Percentiles rank a stretch among this genome's conserved stretches.
phyloP scores from a whole-genome alignment of 177 flowering plant species.

The Tripterygium wilfordii region DNA sequence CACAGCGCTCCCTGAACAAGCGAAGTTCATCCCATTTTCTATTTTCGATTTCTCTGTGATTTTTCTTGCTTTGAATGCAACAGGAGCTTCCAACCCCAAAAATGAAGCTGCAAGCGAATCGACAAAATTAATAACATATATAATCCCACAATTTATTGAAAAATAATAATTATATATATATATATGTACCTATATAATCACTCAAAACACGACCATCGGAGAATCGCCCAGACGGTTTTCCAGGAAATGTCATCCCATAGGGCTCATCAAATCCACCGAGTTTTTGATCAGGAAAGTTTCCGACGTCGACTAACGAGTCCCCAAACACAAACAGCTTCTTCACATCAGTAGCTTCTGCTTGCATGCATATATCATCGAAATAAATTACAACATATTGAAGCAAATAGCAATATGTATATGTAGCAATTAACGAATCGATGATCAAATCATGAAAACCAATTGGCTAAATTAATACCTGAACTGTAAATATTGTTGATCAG shows the following conservation, averaged over 20 bases:
- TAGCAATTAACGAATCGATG: too few relatives aligned
- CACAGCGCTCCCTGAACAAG: slow-evolving; percentile 67
- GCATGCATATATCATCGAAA: too few relatives aligned
- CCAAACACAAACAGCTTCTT: not conserved
- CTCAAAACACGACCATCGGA: not conserved
- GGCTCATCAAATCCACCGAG: not conserved
- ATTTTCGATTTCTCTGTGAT: not conserved
- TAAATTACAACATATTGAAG: too few relatives aligned
- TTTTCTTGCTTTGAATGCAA: slow-evolving; percentile 31
- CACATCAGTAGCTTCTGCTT: too few relatives aligned
- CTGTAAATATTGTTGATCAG: too few relatives aligned
- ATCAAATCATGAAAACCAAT: too few relatives aligned
- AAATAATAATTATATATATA: too few relatives aligned
- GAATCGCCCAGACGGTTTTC: not conserved
- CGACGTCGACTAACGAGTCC: not conserved
- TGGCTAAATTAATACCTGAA: too few relatives aligned
- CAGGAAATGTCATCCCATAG: not conserved
- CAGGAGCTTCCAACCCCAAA: slow-evolving; percentile 41
- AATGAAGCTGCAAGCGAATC: slow-evolving; percentile 29
- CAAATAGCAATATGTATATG: too few relatives aligned
- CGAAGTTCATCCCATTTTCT: slow-evolving; percentile 57
- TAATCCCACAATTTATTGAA: too few relatives aligned
- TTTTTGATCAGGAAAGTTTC: not conserved
- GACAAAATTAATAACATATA: too few relatives aligned
- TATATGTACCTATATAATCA: not conserved